These are phyloP conservation scores for Fragilariopsis cylindrus DNA, from an alignment of 108 stramenopile genomes.

Conservation along the genomic window DNA sequence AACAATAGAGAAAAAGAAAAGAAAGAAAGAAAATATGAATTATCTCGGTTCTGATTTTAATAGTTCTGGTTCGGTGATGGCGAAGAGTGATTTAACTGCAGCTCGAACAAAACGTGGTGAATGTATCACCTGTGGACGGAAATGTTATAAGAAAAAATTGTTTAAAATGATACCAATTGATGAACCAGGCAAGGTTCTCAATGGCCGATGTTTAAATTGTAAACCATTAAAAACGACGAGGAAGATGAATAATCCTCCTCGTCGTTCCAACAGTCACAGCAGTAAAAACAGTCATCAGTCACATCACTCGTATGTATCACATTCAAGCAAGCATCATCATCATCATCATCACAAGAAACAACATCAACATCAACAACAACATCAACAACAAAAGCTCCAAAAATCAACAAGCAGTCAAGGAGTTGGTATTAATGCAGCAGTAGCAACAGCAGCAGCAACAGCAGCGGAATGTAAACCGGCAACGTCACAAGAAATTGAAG, in stretches of 20 bases:
- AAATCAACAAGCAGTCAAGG: slow-evolving; percentile 7
- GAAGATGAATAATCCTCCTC: neutral
- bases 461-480: neutral
- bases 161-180: slow-evolving; percentile 75
- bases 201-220: slow-evolving; percentile 75
- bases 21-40: slow-evolving; percentile 42
- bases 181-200: slow-evolving; percentile 55
- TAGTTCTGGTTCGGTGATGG: slow-evolving; percentile 69
- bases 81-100: slow-evolving; percentile 48
- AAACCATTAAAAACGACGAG: slow-evolving; percentile 24
- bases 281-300: too few relatives aligned
- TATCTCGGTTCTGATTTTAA: slow-evolving; percentile 66
- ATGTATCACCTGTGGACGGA: slow-evolving; percentile 72
- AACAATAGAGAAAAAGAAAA: neutral
- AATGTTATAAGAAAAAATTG: slow-evolving; percentile 73
- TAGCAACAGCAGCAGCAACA: slow-evolving; percentile 5
- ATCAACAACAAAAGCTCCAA: neutral
- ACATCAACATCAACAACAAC: too few relatives aligned
- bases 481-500: neutral
- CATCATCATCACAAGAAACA: neutral
- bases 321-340: neutral
- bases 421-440: neutral
- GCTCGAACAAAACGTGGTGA: slow-evolving; percentile 65
- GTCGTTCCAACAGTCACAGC: too few relatives aligned
- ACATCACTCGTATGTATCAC: too few relatives aligned